Evolutionary conservation across 768 basidiomycete genomes (phyloP).

Genomic region (Leucosporidium yakuticum): DNA sequence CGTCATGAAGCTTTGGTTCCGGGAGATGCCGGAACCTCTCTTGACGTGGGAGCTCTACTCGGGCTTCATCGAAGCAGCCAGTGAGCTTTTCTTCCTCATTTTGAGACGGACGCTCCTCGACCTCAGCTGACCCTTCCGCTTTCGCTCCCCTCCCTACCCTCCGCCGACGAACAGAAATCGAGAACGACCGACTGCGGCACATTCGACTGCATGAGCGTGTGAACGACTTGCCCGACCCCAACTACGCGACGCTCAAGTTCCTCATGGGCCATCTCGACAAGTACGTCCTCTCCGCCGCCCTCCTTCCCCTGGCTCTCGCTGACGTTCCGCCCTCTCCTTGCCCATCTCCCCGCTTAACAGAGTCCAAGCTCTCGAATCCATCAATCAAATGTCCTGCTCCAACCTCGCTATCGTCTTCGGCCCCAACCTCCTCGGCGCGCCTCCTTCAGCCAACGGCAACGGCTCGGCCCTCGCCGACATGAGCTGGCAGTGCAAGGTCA

Average conservation of each 20-base stretch:
- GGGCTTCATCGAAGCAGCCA: conserved; percentile 90
- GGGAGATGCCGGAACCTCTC: conserved; percentile 90
- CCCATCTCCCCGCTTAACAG: conserved; percentile 41
- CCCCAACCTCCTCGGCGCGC: conserved; percentile 84
- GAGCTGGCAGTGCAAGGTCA: conserved; percentile 58
- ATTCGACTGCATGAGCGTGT: conserved; percentile 95
- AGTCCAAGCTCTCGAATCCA: conserved; percentile 63
- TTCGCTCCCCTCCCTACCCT: neutral
- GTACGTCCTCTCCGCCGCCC: conserved; percentile 49
- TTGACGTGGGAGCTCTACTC: conserved; percentile 76
- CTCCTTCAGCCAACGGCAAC: conserved; percentile 43
- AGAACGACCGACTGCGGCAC: conserved; percentile 89
- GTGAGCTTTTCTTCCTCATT: conserved; percentile 53
- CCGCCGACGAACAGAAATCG: conserved; percentile 57
- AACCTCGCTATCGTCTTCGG: conserved; percentile 97
- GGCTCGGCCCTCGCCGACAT: conserved; percentile 45
- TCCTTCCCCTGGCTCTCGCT: neutral
- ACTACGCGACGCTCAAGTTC: conserved; percentile 93
- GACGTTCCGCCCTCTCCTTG: neutral
- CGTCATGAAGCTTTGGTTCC: conserved; percentile 88
- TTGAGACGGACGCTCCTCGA: neutral
- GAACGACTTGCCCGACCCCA: conserved; percentile 96
- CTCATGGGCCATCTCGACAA: conserved; percentile 89
- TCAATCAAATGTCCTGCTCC: conserved; percentile 86
- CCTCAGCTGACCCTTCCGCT: too few relatives aligned